A percentile compares a stretch with the other conserved stretches of the same genome.
These are phyloP conservation scores for Plasmodium coatneyi DNA, from an alignment of 169 alveolate genomes.

Conservation along the genomic window DNA sequence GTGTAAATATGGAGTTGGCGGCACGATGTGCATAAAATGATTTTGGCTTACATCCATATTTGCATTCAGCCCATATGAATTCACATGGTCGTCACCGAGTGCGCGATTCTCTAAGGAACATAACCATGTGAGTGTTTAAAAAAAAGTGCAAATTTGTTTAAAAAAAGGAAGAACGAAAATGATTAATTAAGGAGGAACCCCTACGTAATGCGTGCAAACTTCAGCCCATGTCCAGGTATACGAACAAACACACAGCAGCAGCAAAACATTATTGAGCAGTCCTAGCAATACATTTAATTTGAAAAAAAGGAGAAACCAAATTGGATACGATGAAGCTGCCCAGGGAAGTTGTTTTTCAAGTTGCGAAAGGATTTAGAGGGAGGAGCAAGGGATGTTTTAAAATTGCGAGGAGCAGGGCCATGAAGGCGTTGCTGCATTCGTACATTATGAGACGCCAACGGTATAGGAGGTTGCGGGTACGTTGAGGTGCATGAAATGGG, in stretches of 20 bases:
- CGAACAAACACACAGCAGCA: background rate
- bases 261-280: background rate
- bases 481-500: background rate
- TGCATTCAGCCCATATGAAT: background rate
- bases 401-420: slow-evolving; percentile 83
- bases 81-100: background rate
- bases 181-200: background rate
- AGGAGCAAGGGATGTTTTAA: slow-evolving; percentile 85
- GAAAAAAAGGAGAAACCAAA: background rate
- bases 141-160: background rate
- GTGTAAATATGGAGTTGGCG: background rate
- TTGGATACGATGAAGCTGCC: slow-evolving; percentile 81
- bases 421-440: slow-evolving; percentile 83
- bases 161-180: background rate
- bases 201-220: background rate
- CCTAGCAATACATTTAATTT: background rate
- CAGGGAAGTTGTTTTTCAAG: slow-evolving; percentile 83
- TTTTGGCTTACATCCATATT: background rate
- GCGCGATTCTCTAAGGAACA: background rate
- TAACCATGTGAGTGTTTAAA: background rate
- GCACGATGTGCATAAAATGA: background rate
- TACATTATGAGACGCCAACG: slow-evolving; percentile 76
- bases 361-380: slow-evolving; percentile 85
- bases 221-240: background rate
- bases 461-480: slow-evolving; percentile 68